Evolutionary conservation across 2,329 filamentous ascomycete species (phyloP).

Genomic region (Penicillium occitanis): DNA sequence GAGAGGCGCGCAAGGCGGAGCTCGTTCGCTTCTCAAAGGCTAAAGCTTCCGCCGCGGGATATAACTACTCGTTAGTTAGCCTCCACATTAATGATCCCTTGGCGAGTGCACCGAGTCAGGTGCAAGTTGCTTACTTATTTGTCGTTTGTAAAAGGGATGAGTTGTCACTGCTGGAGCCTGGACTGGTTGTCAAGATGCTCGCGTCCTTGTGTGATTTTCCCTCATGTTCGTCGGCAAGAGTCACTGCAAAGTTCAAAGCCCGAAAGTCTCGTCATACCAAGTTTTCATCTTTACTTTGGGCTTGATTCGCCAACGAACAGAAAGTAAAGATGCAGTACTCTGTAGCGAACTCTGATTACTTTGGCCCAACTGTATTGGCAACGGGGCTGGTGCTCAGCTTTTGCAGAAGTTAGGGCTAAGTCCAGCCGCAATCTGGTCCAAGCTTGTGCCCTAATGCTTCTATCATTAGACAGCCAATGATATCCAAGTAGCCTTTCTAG

Average conservation of each 20-base stretch:
- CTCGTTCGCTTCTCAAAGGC: background rate
- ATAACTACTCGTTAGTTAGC: background rate
- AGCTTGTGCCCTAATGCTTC: slow-evolving; percentile 3
- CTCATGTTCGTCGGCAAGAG: background rate
- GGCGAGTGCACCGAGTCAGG: background rate
- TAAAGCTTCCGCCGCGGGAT: background rate
- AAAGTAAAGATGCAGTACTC: background rate
- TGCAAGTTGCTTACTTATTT: background rate
- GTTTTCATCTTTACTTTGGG: background rate
- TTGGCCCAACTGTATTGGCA: background rate
- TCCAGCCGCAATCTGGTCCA: background rate
- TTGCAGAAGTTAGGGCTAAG: slow-evolving; percentile 2
- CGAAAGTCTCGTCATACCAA: background rate
- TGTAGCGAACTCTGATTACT: slow-evolving; percentile 2
- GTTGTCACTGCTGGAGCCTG: background rate
- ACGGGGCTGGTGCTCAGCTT: slow-evolving; percentile 2
- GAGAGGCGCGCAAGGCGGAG: slow-evolving; percentile 3
- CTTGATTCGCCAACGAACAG: background rate
- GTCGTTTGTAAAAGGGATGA: background rate
- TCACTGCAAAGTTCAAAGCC: background rate
- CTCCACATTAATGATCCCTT: background rate
- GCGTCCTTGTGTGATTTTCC: background rate
- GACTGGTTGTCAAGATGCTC: background rate
- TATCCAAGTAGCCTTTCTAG: background rate
- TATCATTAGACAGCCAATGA: slow-evolving; percentile 11